phyloP scores from a whole-genome alignment of 768 basidiomycete species.

The Lenzites betulinus region DNA sequence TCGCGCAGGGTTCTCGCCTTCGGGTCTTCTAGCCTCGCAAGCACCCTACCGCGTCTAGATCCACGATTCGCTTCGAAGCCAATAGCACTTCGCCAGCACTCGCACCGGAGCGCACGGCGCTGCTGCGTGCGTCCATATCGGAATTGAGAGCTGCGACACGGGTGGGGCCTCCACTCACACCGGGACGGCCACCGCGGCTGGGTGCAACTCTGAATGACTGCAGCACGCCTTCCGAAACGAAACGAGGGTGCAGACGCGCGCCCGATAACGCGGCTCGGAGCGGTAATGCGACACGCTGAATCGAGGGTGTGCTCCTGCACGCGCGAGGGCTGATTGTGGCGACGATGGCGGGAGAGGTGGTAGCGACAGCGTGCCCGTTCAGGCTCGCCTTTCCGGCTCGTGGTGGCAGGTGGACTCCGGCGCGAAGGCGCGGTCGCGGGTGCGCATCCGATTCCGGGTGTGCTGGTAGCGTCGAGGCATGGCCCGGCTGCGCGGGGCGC shows the following conservation, averaged over 20 bases:
- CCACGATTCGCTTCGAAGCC: neutral
- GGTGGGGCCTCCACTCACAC: neutral
- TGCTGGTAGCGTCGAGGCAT: neutral
- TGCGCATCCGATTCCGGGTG: neutral
- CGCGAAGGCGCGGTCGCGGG: neutral
- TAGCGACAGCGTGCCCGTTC: neutral
- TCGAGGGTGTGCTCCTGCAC: no score
- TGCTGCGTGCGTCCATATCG: neutral
- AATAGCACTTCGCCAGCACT: neutral
- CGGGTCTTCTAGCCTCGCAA: neutral
- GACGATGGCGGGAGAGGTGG: neutral
- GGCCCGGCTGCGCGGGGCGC: slow-evolving; percentile 6
- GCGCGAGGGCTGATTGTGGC: neutral
- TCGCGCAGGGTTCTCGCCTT: slow-evolving; percentile 1
- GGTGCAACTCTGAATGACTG: neutral
- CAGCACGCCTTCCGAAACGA: neutral
- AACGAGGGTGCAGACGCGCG: neutral
- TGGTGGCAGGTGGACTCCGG: neutral
- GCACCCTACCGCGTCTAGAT: neutral
- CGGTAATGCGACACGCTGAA: neutral
- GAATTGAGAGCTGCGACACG: neutral
- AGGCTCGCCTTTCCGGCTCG: neutral
- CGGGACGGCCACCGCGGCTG: neutral
- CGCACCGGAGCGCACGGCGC: neutral
- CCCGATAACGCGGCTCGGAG: slow-evolving; percentile 6